Conservation (phyloP, 768 basidiomycete species). For the Suillus plorans region DNA sequence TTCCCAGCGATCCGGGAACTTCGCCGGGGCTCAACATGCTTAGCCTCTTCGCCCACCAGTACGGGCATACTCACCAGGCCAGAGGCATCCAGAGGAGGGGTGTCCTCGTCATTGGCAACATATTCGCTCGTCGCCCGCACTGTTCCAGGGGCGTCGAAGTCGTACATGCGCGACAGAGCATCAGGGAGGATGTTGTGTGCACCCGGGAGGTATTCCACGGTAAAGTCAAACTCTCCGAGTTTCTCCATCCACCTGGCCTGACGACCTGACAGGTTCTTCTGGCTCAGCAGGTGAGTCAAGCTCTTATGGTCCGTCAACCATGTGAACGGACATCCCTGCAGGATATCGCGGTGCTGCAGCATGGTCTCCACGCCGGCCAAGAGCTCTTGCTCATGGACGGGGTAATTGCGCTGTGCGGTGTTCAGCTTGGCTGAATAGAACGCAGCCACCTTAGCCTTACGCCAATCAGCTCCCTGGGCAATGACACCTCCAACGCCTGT, state of each 20-base stretch:
- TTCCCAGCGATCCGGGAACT: too few species aligned
- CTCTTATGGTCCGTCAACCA: slow-evolving; percentile 31
- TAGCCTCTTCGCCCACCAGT: slow-evolving; percentile 4
- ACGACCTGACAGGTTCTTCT: slow-evolving; percentile 31
- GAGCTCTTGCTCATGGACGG: too few species aligned
- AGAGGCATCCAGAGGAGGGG: neutral
- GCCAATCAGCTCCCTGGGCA: too few species aligned
- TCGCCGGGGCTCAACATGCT: too few species aligned
- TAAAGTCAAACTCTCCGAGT: slow-evolving; percentile 27
- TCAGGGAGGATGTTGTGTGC: slow-evolving; percentile 27
- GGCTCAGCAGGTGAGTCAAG: slow-evolving; percentile 28
- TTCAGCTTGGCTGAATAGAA: too few species aligned
- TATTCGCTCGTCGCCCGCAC: neutral
- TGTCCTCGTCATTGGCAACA: neutral
- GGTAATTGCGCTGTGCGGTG: too few species aligned
- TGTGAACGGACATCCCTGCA: slow-evolving; percentile 15
- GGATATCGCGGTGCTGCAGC: too few species aligned
- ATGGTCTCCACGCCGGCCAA: too few species aligned
- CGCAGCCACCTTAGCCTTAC: too few species aligned
- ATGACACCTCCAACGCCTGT: too few species aligned
- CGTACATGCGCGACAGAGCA: slow-evolving; percentile 20
- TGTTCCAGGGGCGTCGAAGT: neutral
- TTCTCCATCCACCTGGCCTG: slow-evolving; percentile 41
- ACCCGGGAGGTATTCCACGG: slow-evolving; percentile 28
- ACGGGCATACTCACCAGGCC: neutral